These are phyloP conservation scores for Kockiozyma suomiensis DNA, from an alignment of 805 yeast species.

Conservation along the genomic window DNA sequence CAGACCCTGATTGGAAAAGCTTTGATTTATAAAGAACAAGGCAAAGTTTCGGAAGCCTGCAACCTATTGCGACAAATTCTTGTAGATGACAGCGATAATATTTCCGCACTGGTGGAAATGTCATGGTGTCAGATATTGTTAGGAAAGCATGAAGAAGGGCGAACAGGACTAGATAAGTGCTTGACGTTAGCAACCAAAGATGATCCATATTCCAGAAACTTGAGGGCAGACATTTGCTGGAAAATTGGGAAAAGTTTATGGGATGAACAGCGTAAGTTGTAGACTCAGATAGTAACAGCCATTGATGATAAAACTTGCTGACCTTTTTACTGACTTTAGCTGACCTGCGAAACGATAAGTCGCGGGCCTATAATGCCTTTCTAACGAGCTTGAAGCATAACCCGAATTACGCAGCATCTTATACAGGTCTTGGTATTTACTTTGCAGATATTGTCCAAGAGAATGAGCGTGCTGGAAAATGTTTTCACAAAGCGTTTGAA, in stretches of 20 bases:
- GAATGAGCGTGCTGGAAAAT: constrained; percentile 70
- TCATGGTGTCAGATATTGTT: constrained; percentile 76
- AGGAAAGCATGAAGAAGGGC: constrained; percentile 55
- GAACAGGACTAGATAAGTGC: constrained; percentile 52
- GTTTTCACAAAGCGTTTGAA: constrained; percentile 88
- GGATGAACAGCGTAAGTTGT: constrained; percentile 32
- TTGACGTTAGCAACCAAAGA: constrained; percentile 52
- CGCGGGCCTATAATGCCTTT: constrained; percentile 59
- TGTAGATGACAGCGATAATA: constrained; percentile 53
- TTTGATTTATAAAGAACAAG: constrained; percentile 68
- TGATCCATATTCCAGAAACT: constrained; percentile 56
- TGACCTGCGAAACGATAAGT: constrained; percentile 38
- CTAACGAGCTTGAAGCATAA: constrained; percentile 61
- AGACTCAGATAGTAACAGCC: neutral
- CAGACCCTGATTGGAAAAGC: constrained; percentile 83
- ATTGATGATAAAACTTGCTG: neutral
- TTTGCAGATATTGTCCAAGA: constrained; percentile 64
- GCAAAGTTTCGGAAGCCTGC: constrained; percentile 58
- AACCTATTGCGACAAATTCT: constrained; percentile 56
- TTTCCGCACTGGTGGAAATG: constrained; percentile 65
- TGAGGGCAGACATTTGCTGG: constrained; percentile 67
- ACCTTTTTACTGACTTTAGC: constrained; percentile 38
- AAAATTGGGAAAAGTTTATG: constrained; percentile 69
- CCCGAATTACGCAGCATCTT: constrained; percentile 73
- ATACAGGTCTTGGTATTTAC: constrained; percentile 76